Percentiles rank a stretch among this genome's conserved stretches.
phyloP scores from a whole-genome alignment of 352 stramenopile species.

The Halophytophthora batemanensis region DNA sequence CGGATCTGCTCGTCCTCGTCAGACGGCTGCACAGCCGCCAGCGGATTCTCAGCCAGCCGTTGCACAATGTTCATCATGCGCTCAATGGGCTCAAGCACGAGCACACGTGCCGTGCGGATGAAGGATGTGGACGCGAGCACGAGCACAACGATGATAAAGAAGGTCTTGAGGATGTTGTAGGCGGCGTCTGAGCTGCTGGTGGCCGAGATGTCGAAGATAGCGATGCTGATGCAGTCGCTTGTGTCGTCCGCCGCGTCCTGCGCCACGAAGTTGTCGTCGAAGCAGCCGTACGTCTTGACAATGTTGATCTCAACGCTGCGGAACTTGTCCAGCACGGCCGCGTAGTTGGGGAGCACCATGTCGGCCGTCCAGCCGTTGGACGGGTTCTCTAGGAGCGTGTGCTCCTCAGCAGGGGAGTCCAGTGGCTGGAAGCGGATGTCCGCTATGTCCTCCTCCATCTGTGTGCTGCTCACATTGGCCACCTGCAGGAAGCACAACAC shows the following conservation, averaged over 20 bases:
- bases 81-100: conserved; percentile 89
- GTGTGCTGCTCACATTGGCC: conserved; percentile 43
- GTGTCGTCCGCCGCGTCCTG: conserved; percentile 45
- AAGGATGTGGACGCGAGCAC: conserved; percentile 79
- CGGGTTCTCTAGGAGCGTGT: conserved; percentile 59
- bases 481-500: conserved; percentile 56
- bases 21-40: conserved; percentile 77
- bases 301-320: conserved; percentile 65
- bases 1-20: conserved; percentile 60
- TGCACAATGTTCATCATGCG: conserved; percentile 91
- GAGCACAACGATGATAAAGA: conserved; percentile 85
- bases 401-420: conserved; percentile 26
- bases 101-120: conserved; percentile 74
- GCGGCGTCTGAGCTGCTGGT: conserved; percentile 41
- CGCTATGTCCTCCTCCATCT: conserved; percentile 29
- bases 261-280: conserved; percentile 56
- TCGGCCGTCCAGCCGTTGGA: conserved; percentile 48
- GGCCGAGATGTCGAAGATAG: conserved; percentile 83
- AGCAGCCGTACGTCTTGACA: conserved; percentile 77
- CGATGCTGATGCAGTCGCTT: conserved; percentile 65
- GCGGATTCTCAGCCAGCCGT: conserved; percentile 84
- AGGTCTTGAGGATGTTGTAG: conserved; percentile 87
- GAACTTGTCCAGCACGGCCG: conserved; percentile 34
- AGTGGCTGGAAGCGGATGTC: conserved; percentile 48
- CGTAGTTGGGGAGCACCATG: conserved; percentile 39